Evolutionary conservation across 2,329 filamentous ascomycete species (phyloP).

Genomic region (Fusarium nygamai): DNA sequence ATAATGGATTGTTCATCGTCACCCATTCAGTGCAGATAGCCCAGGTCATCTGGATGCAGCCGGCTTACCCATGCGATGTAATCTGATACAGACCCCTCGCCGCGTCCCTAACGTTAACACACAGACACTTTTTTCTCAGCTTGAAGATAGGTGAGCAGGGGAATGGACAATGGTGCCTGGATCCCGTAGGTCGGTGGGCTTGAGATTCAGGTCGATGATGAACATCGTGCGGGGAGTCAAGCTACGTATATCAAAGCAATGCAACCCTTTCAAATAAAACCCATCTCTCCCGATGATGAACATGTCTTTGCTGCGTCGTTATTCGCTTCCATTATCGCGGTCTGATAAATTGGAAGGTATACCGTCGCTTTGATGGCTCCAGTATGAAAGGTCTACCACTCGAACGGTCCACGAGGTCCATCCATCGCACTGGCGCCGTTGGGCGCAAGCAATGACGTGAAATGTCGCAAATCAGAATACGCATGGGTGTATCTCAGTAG

Average conservation of each 20-base stretch:
- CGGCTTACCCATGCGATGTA: conserved; percentile 31
- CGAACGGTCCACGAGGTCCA: conserved; percentile 14
- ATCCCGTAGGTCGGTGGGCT: conserved; percentile 37
- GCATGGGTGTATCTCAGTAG: neutral
- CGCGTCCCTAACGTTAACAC: conserved; percentile 20
- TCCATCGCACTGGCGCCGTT: conserved; percentile 9
- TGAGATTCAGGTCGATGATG: conserved; percentile 36
- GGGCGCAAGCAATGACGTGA: conserved; percentile 30
- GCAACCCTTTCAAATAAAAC: conserved; percentile 34
- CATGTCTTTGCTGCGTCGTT: conserved; percentile 28
- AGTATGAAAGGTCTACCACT: neutral
- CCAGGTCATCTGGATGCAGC: conserved; percentile 36
- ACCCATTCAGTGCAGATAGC: neutral
- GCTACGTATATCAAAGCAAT: conserved; percentile 24
- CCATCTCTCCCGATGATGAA: neutral
- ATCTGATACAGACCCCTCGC: conserved; percentile 36
- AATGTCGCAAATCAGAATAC: neutral
- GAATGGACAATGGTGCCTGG: conserved; percentile 40
- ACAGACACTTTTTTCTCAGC: conserved; percentile 5
- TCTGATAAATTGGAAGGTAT: conserved; percentile 8
- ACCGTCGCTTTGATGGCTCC: conserved; percentile 1
- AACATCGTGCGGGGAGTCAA: conserved; percentile 33
- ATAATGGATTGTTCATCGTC: neutral
- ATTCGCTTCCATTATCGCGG: conserved; percentile 22
- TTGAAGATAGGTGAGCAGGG: conserved; percentile 18